These are phyloP conservation scores for Parietichytrium sp. DNA, from an alignment of 108 stramenopile genomes.

Conservation along the genomic window DNA sequence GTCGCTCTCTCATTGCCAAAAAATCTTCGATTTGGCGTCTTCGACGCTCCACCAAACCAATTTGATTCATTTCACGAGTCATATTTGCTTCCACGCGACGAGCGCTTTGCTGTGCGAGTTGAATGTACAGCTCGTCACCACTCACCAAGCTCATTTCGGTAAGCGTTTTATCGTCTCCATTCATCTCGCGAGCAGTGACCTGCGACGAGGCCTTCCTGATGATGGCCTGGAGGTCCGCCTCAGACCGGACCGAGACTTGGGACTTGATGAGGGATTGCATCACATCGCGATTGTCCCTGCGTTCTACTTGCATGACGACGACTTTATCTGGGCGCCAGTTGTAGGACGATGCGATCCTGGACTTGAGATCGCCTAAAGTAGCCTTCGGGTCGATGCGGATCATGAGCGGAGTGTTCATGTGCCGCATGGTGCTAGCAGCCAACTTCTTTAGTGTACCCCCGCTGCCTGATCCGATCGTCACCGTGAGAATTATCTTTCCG, in stretches of 20 bases:
- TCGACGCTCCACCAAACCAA: not conserved
- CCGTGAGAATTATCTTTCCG: not conserved
- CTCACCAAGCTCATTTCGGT: not conserved
- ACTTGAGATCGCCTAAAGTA: not conserved
- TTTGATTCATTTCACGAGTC: not conserved
- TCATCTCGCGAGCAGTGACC: not conserved
- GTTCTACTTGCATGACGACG: not conserved
- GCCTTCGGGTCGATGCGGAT: not conserved
- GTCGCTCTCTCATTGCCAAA: not conserved
- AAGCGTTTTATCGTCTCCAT: not conserved
- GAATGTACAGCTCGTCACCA: not conserved
- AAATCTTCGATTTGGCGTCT: not conserved
- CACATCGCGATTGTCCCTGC: not conserved
- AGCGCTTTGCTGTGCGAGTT: not conserved
- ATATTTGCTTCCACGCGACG: not conserved
- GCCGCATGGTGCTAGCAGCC: not conserved
- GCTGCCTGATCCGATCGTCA: not conserved
- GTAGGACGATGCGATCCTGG: not conserved
- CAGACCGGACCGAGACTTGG: not conserved
- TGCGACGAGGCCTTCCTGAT: not conserved
- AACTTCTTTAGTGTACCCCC: not conserved
- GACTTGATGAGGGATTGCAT: not conserved
- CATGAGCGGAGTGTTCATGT: conserved; percentile 17
- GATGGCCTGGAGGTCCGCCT: not conserved
- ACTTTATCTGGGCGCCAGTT: not conserved